Evolutionary conservation across 2,329 filamentous ascomycete genomes (phyloP).

Genomic region (Trichoderma guizhouense): DNA sequence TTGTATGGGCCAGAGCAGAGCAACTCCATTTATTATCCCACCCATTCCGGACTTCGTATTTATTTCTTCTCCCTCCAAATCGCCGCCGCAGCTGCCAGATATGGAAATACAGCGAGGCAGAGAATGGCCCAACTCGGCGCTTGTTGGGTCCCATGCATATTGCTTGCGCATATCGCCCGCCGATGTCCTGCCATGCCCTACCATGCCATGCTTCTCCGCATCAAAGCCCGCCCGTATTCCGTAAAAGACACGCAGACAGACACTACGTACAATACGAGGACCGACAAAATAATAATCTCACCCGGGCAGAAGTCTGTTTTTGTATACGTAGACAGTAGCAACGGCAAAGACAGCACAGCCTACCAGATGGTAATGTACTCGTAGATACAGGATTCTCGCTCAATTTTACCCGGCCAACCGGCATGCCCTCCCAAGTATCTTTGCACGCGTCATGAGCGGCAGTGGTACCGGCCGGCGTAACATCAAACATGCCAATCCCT

Average conservation of each 20-base stretch:
- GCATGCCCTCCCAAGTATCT: not conserved
- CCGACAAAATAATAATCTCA: not conserved
- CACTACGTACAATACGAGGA: not conserved
- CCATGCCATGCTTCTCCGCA: not conserved
- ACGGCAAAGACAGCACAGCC: not conserved
- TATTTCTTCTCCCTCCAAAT: not conserved
- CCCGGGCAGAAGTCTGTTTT: not conserved
- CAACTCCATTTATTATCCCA: not conserved
- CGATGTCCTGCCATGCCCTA: not conserved
- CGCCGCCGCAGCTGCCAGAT: not conserved
- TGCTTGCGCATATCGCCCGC: not conserved
- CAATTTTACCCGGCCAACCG: not conserved
- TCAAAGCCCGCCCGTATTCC: not conserved
- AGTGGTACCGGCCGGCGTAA: not conserved
- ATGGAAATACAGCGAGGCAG: not conserved
- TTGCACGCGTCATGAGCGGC: not conserved
- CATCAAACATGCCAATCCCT: slow-evolving; percentile 2
- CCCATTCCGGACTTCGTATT: not conserved
- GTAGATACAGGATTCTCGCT: not conserved
- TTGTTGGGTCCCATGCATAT: not conserved
- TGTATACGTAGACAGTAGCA: not conserved
- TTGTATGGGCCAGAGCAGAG: not conserved
- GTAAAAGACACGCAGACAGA: not conserved
- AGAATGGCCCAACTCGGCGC: not conserved
- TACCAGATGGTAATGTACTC: no score